Evolutionary conservation across 495 filamentous ascomycete genomes (phyloP).

Genomic region (Venustampulla echinocandica): DNA sequence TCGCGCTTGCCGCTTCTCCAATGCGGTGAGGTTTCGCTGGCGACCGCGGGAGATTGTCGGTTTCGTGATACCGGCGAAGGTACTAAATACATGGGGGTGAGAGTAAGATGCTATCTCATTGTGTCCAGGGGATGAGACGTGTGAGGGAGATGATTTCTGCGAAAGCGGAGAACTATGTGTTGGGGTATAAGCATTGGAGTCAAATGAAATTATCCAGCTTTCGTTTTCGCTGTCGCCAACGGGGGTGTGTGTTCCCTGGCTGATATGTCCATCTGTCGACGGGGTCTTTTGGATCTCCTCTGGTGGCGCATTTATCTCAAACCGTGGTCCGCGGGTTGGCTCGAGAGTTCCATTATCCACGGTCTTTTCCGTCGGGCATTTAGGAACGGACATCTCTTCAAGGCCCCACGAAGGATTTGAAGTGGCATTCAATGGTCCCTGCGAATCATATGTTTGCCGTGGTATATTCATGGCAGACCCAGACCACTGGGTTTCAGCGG

Average conservation of each 20-base stretch:
- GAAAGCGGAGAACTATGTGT: slow-evolving; percentile 9
- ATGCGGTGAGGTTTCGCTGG: slow-evolving; percentile 12
- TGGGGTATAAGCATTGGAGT: background rate
- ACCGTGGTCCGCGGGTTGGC: too few relatives aligned
- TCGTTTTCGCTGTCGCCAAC: slow-evolving; percentile 9
- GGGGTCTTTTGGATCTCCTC: too few relatives aligned
- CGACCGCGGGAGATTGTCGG: slow-evolving; percentile 16
- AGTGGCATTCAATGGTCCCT: too few relatives aligned
- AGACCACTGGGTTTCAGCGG: too few relatives aligned
- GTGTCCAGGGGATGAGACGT: slow-evolving; percentile 3
- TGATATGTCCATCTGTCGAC: slow-evolving; percentile 1
- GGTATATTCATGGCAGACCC: too few relatives aligned
- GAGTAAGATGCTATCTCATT: slow-evolving; percentile 6
- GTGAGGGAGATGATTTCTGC: background rate
- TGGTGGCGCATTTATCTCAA: too few relatives aligned
- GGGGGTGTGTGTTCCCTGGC: slow-evolving; percentile 10
- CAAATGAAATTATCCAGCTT: slow-evolving; percentile 2
- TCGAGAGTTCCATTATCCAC: too few relatives aligned
- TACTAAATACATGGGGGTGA: slow-evolving; percentile 16
- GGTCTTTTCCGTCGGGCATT: too few relatives aligned
- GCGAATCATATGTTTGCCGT: too few relatives aligned
- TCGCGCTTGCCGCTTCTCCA: slow-evolving; percentile 19
- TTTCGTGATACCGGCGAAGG: slow-evolving; percentile 9
- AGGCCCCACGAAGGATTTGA: too few relatives aligned
- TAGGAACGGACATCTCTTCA: too few relatives aligned